A percentile compares a stretch with the other conserved stretches of the same genome.
phyloP scores from a whole-genome alignment of 305 asterid genomes.

The Fraxinus ornus region DNA sequence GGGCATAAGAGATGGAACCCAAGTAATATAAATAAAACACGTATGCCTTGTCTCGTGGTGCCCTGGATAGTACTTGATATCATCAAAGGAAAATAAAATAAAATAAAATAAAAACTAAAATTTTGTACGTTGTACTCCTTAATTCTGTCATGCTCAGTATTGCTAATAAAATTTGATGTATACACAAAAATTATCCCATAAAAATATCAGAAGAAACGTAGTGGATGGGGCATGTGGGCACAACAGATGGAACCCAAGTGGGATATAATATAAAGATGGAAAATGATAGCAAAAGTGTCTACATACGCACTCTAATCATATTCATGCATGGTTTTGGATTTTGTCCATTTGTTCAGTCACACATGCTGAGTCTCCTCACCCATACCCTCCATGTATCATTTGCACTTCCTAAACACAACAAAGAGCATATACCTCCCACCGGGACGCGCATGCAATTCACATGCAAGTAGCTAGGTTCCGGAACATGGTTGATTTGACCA shows the following conservation, averaged over 20 bases:
- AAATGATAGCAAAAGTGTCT: neutral
- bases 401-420: neutral
- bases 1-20: neutral
- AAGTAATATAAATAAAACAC: neutral
- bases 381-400: neutral
- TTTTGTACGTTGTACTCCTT: neutral
- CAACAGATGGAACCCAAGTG: slow-evolving; percentile 15
- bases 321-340: slow-evolving; percentile 29
- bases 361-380: neutral
- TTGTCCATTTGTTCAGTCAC: neutral
- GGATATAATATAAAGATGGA: slow-evolving; percentile 11
- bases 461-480: neutral
- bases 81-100: neutral
- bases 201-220: neutral
- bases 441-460: neutral
- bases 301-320: neutral
- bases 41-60: neutral
- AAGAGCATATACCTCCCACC: neutral
- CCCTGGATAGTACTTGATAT: neutral
- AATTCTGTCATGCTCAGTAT: neutral
- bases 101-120: neutral
- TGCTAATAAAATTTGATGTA: neutral
- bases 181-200: neutral
- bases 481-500: neutral
- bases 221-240: neutral